Conservation (phyloP, 2,329 filamentous ascomycete genomes). For the Colletotrichum eleusines region DNA sequence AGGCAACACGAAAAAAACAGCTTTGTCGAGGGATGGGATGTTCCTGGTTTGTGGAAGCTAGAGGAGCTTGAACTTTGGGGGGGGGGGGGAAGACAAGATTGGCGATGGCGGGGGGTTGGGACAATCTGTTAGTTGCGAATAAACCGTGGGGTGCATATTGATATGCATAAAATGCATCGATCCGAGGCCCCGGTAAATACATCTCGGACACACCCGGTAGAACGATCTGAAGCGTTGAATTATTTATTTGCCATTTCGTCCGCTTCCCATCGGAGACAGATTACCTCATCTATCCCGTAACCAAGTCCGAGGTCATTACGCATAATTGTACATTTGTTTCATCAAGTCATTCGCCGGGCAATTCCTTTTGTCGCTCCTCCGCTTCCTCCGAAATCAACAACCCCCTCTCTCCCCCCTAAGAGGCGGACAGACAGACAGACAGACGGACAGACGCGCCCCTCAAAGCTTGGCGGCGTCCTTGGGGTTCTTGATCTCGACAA, state of each 20-base stretch:
- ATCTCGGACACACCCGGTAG: background rate
- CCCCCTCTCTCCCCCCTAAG: too few relatives aligned
- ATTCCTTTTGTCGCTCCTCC: background rate
- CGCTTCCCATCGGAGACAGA: too few relatives aligned
- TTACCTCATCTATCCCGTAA: background rate
- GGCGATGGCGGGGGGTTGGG: conserved; percentile 3
- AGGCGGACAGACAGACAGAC: too few relatives aligned
- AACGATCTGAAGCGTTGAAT: background rate
- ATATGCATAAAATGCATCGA: too few relatives aligned
- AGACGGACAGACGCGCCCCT: too few relatives aligned
- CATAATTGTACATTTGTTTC: conserved; percentile 29
- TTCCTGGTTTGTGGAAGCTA: background rate
- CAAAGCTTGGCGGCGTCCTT: conserved; percentile 39
- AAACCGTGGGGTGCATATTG: too few relatives aligned
- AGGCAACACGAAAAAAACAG: conserved; percentile 2
- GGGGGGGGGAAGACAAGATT: too few relatives aligned
- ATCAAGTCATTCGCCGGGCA: conserved; percentile 27
- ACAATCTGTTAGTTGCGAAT: fast-evolving
- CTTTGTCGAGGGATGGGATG: conserved; percentile 7
- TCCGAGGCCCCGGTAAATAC: too few relatives aligned
- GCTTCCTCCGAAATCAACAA: too few relatives aligned
- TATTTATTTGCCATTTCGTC: too few relatives aligned
- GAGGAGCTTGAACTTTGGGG: conserved; percentile 10
- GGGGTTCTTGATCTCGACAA: conserved; percentile 64
- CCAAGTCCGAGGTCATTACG: conserved; percentile 24